Evolutionary conservation across 163 green algal species (phyloP).

Genomic region (Chlamydomonas reinhardtii): DNA sequence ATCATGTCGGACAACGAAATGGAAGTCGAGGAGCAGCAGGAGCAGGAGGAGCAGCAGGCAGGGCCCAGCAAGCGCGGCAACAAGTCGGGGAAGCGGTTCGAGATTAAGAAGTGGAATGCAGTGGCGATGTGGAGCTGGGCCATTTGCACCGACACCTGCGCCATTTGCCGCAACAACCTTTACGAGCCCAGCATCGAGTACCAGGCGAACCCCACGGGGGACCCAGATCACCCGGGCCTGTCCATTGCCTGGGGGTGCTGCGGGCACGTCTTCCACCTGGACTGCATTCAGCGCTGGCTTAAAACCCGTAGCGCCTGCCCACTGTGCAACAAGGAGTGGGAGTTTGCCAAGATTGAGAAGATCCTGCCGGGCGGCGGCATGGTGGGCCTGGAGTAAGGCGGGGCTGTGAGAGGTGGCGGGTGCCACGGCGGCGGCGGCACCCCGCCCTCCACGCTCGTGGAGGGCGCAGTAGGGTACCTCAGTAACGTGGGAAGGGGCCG

Average conservation of each 20-base stretch:
- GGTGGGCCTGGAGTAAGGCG: slow-evolving; percentile 29
- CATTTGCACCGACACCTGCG: slow-evolving; percentile 97
- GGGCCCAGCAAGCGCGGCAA: slow-evolving; percentile 51
- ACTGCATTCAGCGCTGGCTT: slow-evolving; percentile 96
- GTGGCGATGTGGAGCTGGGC: slow-evolving; percentile 98
- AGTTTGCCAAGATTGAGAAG: slow-evolving; percentile 91
- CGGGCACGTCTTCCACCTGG: slow-evolving; percentile 94
- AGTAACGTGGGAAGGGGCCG: not conserved
- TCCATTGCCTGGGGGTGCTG: slow-evolving; percentile 95
- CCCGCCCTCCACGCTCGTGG: too few species aligned
- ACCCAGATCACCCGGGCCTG: slow-evolving; percentile 93
- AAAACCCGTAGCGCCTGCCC: slow-evolving; percentile 93
- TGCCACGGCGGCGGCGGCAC: too few species aligned
- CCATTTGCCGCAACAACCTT: slow-evolving; percentile 98
- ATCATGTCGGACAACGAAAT: slow-evolving; percentile 64
- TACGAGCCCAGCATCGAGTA: slow-evolving; percentile 98
- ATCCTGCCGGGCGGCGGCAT: slow-evolving; percentile 37
- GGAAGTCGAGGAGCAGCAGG: slow-evolving; percentile 54
- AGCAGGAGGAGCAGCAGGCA: slow-evolving; percentile 48
- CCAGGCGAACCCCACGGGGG: slow-evolving; percentile 92
- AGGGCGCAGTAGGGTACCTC: too few species aligned
- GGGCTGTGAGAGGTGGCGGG: not conserved
- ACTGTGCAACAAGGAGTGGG: slow-evolving; percentile 97
- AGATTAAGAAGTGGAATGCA: slow-evolving; percentile 98
- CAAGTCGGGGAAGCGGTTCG: slow-evolving; percentile 88